These are phyloP conservation scores for Psilocybe cubensis DNA, from an alignment of 768 basidiomycete genomes.

Conservation along the genomic window DNA sequence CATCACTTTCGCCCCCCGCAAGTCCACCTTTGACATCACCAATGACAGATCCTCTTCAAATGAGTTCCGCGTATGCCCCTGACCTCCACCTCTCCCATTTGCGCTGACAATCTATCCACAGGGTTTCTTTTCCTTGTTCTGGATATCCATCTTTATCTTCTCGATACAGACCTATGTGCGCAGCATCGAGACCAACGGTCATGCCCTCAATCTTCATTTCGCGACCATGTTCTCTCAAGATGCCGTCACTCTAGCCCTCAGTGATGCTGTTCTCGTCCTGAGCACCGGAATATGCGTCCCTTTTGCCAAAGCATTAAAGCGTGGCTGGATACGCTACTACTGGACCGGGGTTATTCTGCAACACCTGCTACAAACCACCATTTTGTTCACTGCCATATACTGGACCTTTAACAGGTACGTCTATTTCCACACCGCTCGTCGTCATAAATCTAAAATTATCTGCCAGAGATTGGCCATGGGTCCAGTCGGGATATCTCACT, in stretches of 20 bases:
- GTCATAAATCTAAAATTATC: not conserved
- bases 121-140: constrained; percentile 97
- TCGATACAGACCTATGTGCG: constrained; percentile 77
- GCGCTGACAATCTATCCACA: constrained; percentile 31
- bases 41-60: constrained; percentile 78
- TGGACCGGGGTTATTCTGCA: constrained; percentile 79
- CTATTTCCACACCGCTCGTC: not conserved
- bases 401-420: constrained; percentile 89
- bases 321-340: constrained; percentile 83
- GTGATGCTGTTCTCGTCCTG: constrained; percentile 81
- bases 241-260: constrained; percentile 78
- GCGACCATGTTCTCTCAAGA: constrained; percentile 88
- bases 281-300: constrained; percentile 81
- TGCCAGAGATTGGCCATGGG: constrained; percentile 93
- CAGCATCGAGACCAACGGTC: constrained; percentile 78
- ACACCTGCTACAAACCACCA: constrained; percentile 74
- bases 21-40: constrained; percentile 81
- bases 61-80: constrained; percentile 73
- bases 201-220: constrained; percentile 78
- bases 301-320: constrained; percentile 76
- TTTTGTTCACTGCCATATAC: constrained; percentile 73
- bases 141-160: constrained; percentile 87
- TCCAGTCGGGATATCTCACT: constrained; percentile 90
- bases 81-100: not conserved
- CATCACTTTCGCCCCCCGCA: constrained; percentile 85